Conservation (phyloP, 768 basidiomycete genomes). For the Cyathus striatus region DNA sequence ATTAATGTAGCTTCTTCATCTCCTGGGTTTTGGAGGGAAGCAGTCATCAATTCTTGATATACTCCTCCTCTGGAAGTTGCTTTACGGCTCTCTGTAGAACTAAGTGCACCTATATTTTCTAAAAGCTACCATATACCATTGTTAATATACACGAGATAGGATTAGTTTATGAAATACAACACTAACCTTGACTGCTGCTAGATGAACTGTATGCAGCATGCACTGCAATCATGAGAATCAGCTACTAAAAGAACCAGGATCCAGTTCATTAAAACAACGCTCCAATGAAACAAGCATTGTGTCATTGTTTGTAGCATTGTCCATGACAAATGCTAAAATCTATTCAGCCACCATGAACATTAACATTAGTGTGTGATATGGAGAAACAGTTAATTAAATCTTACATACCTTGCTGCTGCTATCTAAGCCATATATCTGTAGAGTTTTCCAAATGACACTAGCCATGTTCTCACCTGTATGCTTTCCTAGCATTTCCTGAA, state of each 20-base stretch:
- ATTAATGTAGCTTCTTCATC: too few relatives aligned
- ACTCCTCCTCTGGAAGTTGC: conserved; percentile 9
- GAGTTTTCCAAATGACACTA: conserved; percentile 20
- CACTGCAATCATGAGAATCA: conserved; percentile 22
- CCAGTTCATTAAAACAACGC: conserved; percentile 15
- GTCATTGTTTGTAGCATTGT: conserved; percentile 32
- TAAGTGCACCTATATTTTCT: conserved; percentile 16
- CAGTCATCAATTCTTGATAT: conserved; percentile 14
- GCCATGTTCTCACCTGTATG: conserved; percentile 32
- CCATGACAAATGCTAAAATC: conserved; percentile 26
- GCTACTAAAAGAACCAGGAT: conserved; percentile 3
- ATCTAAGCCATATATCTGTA: conserved; percentile 21
- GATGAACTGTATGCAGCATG: conserved; percentile 33
- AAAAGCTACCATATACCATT: not conserved
- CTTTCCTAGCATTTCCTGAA: conserved; percentile 24
- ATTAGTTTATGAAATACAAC: not conserved
- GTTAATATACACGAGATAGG: not conserved
- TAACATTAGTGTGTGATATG: conserved; percentile 1
- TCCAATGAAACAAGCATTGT: conserved; percentile 22
- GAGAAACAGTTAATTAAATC: conserved; percentile 9
- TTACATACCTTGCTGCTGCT: too few relatives aligned
- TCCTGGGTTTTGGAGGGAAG: too few relatives aligned
- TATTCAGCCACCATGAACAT: conserved; percentile 4
- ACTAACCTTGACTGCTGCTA: conserved; percentile 24
- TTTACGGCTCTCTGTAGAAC: conserved; percentile 10